Conservation (phyloP, 1,139 yeast genomes). For the Schwanniomyces etchellsii region DNA sequence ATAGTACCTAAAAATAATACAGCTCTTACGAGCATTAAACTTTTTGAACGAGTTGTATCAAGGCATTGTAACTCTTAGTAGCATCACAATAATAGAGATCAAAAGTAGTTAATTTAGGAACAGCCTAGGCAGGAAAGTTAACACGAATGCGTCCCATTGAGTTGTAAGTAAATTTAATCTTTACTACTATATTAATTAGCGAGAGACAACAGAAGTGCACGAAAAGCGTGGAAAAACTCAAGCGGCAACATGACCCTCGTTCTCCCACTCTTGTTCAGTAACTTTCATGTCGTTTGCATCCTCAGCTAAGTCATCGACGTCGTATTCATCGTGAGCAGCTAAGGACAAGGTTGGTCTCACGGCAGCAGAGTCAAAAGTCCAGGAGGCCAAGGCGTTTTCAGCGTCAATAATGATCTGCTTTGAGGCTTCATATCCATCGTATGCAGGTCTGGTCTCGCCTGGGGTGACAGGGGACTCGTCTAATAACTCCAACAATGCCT, state of each 20-base stretch:
- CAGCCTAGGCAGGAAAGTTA: not conserved
- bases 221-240: slow-evolving; percentile 1
- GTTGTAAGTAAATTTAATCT: too few species aligned
- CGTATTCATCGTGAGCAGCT: slow-evolving; percentile 63
- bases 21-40: too few species aligned
- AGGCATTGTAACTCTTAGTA: too few species aligned
- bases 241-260: slow-evolving; percentile 5
- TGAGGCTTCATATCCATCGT: slow-evolving; percentile 83
- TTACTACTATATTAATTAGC: too few species aligned
- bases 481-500: slow-evolving; percentile 73
- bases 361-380: slow-evolving; percentile 79
- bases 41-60: too few species aligned
- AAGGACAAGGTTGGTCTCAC: slow-evolving; percentile 76
- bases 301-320: slow-evolving; percentile 48
- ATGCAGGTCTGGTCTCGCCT: slow-evolving; percentile 86
- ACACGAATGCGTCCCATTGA: too few species aligned
- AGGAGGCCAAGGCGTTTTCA: slow-evolving; percentile 74
- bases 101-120: not conserved
- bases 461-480: slow-evolving; percentile 87
- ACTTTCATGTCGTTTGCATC: slow-evolving; percentile 50
- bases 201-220: too few species aligned
- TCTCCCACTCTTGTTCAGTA: slow-evolving; percentile 47
- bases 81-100: not conserved
- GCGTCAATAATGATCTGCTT: slow-evolving; percentile 83
- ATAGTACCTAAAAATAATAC: too few species aligned